Conservation (phyloP, 495 filamentous ascomycete species). For the Aspergillus campestris region DNA sequence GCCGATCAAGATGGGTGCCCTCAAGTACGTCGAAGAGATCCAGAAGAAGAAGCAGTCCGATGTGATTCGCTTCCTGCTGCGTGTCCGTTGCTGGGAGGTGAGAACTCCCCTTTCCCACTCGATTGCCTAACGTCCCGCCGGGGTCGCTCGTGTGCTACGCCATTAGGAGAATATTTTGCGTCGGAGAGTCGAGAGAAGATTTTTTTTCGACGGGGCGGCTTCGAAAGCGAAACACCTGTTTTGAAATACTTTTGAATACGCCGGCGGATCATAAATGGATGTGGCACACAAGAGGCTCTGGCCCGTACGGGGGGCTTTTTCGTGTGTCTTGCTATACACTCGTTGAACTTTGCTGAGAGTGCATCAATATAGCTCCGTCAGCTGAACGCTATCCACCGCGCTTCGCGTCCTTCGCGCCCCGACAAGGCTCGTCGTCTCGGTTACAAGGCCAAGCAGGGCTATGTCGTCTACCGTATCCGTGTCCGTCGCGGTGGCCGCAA, state of each 20-base stretch:
- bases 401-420: conserved; percentile 93
- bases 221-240: conserved; percentile 9
- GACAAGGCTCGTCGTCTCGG: conserved; percentile 99
- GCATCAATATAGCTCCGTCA: conserved; percentile 98
- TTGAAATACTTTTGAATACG: conserved; percentile 18
- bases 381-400: conserved; percentile 98
- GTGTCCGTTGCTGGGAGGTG: conserved; percentile 99
- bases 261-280: conserved; percentile 35
- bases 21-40: conserved; percentile 99
- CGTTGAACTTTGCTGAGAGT: conserved; percentile 99
- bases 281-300: conserved; percentile 34
- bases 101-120: conserved; percentile 49
- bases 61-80: conserved; percentile 96
- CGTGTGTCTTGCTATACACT: conserved; percentile 86
- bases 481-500: conserved; percentile 97
- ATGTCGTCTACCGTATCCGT: conserved; percentile 98
- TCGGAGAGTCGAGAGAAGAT: background rate
- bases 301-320: conserved; percentile 12
- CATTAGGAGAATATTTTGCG: conserved; percentile 12
- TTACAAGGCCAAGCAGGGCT: conserved; percentile 99
- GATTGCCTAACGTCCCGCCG: conserved; percentile 43
- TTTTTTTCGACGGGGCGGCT: conserved; percentile 23
- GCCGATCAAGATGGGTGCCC: conserved; percentile 66
- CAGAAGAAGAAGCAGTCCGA: conserved; percentile 99
- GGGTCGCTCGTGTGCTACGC: conserved; percentile 34